phyloP scores from a whole-genome alignment of 345 rosid species.

The Eucalyptus sideroxylon region DNA sequence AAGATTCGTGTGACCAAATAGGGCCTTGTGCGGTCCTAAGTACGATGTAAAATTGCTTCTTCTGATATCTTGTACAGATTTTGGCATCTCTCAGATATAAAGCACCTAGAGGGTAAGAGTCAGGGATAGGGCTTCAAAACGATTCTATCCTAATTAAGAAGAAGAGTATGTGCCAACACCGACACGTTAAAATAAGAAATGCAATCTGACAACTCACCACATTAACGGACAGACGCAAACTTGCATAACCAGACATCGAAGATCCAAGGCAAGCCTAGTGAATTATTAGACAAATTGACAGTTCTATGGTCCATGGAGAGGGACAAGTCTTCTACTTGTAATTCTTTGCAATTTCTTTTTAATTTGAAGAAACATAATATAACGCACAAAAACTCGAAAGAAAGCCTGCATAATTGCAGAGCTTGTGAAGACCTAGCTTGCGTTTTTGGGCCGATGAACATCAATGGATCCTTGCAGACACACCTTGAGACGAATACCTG shows the following conservation, averaged over 20 bases:
- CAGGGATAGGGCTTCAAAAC: accelerated
- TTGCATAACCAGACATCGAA: too few species aligned
- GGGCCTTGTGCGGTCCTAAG: not conserved
- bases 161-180: accelerated
- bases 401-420: not conserved
- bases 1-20: not conserved
- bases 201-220: too few species aligned
- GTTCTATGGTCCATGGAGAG: not conserved
- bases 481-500: not conserved
- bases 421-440: not conserved
- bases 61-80: too few species aligned
- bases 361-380: not conserved
- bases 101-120: too few species aligned
- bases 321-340: not conserved
- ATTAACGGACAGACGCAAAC: too few species aligned
- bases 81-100: too few species aligned
- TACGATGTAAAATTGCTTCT: too few species aligned
- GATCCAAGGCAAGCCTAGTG: too few species aligned
- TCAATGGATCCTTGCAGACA: not conserved
- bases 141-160: accelerated
- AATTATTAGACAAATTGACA: not conserved
- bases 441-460: not conserved
- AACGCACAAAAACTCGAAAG: not conserved
- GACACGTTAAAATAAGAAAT: too few species aligned
- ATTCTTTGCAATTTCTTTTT: not conserved